Evolutionary conservation across 202 grass and related monocot genomes (phyloP), one percentile per base, ranked within the genome.

Genomic region (Zizania palustris): DNA sequence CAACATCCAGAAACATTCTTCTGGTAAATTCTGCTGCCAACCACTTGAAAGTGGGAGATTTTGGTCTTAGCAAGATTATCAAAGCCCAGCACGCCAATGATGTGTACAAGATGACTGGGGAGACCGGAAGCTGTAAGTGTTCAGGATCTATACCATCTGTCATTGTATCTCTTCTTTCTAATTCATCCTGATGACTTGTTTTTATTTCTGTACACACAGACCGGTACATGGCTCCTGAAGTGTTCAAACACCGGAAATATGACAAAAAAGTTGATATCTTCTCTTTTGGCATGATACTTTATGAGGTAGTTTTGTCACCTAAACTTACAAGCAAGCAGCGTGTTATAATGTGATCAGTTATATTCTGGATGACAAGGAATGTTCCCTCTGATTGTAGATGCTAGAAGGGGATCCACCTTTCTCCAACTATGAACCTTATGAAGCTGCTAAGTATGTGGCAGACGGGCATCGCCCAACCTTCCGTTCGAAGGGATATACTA

Each of bases 181-280:
- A 61, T 82, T 67, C 42, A 39, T 72, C 13, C 36, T 40, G 37
- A 72, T 50, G 60, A 62, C 68, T 33, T 74, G 68, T 75, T 73
- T 18, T 71, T 18, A 67, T 83, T 60, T 69, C 39, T 64, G 16
- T 81, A 37, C 11, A 48, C 74, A 50, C 58, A 97, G 96, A 99
- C 18, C 85, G 96, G 22, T 99, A 99, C 82, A 99, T 99, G 96
- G 96, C 96, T 11, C 96, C 96, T 81, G 96, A 99, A 93, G 96
- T 99, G 63, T 99, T 99, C 83, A 99, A 88, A 85, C 96, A 99
- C 59, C 85, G 92, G 48, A 99, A 88, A 65, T 99, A 99, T 42
- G 96, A 99, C 74, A 99, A 96, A 78, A 99, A 99, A 96, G 92
- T 99, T 45, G 92, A 99, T 79, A 81, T 99, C 44, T 99, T 99